Percentiles rank a stretch among this genome's conserved stretches.
These are phyloP conservation scores for Cerioporus squamosus DNA, from an alignment of 1,284 basidiomycete genomes.

Conservation along the genomic window DNA sequence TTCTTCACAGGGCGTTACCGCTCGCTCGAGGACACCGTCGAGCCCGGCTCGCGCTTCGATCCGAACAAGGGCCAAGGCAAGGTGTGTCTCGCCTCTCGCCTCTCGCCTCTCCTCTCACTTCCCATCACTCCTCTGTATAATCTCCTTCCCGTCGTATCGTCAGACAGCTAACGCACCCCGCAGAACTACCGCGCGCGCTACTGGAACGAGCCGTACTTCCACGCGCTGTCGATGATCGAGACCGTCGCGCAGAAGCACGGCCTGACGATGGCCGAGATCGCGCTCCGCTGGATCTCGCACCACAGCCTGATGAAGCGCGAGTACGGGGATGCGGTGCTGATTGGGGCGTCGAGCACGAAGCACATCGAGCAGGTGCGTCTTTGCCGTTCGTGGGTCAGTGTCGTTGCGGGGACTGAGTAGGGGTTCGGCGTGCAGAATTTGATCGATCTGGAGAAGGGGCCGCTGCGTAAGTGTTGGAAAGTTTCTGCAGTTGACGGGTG, in stretches of 20 bases:
- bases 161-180: not conserved
- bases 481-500: not conserved
- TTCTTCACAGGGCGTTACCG: slow-evolving; percentile 43
- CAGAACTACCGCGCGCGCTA: slow-evolving; percentile 39
- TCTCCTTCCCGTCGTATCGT: slow-evolving; percentile 9
- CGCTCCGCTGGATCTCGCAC: slow-evolving; percentile 57
- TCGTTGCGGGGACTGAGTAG: not conserved
- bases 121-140: slow-evolving; percentile 18
- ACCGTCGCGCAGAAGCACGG: slow-evolving; percentile 44
- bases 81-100: slow-evolving; percentile 20
- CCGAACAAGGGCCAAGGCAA: slow-evolving; percentile 36
- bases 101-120: not conserved
- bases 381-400: not conserved
- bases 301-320: slow-evolving; percentile 54
- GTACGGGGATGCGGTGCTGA: slow-evolving; percentile 52
- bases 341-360: slow-evolving; percentile 53
- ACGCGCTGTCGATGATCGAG: slow-evolving; percentile 44
- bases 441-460: slow-evolving; percentile 59
- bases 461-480: slow-evolving; percentile 46
- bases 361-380: slow-evolving; percentile 50
- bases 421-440: slow-evolving; percentile 46
- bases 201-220: slow-evolving; percentile 56
- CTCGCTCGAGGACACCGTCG: slow-evolving; percentile 34
- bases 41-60: slow-evolving; percentile 45
- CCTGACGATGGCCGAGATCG: slow-evolving; percentile 52